These are phyloP conservation scores for Escovopsis sp. DNA, from an alignment of 2,329 filamentous ascomycete species.

Conservation along the genomic window DNA sequence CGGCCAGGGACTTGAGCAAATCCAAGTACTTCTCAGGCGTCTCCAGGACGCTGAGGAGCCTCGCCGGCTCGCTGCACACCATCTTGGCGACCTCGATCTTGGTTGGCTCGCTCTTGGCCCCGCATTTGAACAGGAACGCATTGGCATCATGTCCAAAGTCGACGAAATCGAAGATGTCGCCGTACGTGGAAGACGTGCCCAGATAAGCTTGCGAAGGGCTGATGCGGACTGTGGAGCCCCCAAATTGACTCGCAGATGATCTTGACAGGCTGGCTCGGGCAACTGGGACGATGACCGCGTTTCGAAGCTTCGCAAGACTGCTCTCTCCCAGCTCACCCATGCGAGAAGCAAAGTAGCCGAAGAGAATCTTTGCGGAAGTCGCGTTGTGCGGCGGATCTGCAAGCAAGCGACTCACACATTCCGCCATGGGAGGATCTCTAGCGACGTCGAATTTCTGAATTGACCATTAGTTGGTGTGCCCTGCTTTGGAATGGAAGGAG, in stretches of 20 bases:
- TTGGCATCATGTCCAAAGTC: constrained; percentile 85
- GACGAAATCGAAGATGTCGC: constrained; percentile 91
- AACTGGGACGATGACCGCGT: constrained; percentile 59
- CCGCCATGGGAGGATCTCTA: constrained; percentile 61
- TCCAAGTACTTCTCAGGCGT: constrained; percentile 75
- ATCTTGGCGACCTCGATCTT: constrained; percentile 71
- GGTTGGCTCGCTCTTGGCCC: constrained; percentile 81
- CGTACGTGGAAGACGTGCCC: constrained; percentile 54
- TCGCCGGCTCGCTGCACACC: constrained; percentile 69
- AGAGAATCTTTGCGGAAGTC: constrained; percentile 53
- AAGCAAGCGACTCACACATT: constrained; percentile 61
- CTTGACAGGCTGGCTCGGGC: constrained; percentile 15
- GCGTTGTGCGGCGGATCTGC: constrained; percentile 54
- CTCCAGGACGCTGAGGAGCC: constrained; percentile 65
- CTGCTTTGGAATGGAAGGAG: neutral
- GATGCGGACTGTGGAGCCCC: constrained; percentile 24
- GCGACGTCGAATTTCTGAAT: constrained; percentile 64
- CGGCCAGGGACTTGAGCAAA: constrained; percentile 65
- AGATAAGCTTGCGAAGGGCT: constrained; percentile 67
- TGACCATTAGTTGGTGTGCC: constrained; percentile 3
- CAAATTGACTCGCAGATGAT: constrained; percentile 26
- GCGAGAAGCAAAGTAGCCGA: constrained; percentile 70
- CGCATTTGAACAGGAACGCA: constrained; percentile 72
- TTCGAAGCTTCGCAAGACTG: constrained; percentile 43
- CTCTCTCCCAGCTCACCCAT: constrained; percentile 54